phyloP scores from a whole-genome alignment of 305 asterid genomes.

The Plantago rigida region DNA sequence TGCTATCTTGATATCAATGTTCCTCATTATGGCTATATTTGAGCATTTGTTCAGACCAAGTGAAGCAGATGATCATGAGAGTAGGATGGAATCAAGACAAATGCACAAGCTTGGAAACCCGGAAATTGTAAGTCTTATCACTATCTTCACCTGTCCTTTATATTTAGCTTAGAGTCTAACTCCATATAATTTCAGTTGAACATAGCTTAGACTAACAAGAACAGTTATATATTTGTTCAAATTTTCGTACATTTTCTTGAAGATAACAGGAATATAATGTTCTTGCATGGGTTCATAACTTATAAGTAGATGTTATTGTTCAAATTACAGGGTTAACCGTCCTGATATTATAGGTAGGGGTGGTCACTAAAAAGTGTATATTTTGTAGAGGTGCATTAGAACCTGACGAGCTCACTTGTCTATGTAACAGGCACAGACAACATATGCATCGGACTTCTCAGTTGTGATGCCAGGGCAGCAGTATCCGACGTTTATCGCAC shows the following conservation, averaged over 20 bases:
- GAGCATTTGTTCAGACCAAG: conserved; percentile 71
- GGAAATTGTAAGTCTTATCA: conserved; percentile 27
- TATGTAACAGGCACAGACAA: conserved; percentile 36
- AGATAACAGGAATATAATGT: no score
- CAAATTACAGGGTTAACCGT: no score
- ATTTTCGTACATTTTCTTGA: no score
- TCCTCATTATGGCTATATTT: conserved; percentile 77
- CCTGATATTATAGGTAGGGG: no score
- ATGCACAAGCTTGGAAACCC: conserved; percentile 34
- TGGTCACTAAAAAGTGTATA: no score
- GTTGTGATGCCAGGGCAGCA: conserved; percentile 86
- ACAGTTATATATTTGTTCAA: no score
- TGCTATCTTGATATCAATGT: conserved; percentile 75
- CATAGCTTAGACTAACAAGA: no score
- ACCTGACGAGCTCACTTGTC: conserved; percentile 1
- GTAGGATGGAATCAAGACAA: conserved; percentile 29
- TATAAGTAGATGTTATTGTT: no score
- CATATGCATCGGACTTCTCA: conserved; percentile 48
- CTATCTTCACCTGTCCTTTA: neutral
- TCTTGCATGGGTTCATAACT: no score
- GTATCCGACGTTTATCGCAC: conserved; percentile 75
- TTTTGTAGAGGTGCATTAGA: neutral
- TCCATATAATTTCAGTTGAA: no score
- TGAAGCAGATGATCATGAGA: conserved; percentile 26
- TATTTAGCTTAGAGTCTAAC: no score